A percentile compares a stretch with the other conserved stretches of the same genome.
These are phyloP conservation scores for Caloboletus firmus DNA, from an alignment of 1,284 basidiomycete species.

Conservation along the genomic window DNA sequence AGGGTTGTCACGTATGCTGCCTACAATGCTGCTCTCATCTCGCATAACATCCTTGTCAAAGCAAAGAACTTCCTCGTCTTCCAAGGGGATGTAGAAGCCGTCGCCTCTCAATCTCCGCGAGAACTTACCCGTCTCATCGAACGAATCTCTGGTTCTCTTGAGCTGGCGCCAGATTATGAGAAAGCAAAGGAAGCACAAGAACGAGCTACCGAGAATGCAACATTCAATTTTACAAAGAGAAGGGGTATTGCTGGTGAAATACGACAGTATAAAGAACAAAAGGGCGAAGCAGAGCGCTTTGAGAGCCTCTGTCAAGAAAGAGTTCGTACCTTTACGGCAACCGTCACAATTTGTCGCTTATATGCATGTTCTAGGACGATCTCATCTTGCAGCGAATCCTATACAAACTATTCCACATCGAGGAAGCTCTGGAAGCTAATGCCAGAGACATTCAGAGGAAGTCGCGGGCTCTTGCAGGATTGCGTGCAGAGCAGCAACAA, in stretches of 20 bases:
- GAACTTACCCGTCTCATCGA: constrained; percentile 92
- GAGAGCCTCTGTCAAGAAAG: constrained; percentile 73
- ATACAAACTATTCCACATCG: constrained; percentile 91
- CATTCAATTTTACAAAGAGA: constrained; percentile 91
- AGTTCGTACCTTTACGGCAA: constrained; percentile 44
- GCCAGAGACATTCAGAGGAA: constrained; percentile 69
- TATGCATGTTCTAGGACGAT: constrained; percentile 57
- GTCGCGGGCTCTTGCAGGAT: constrained; percentile 65
- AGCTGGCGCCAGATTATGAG: constrained; percentile 88
- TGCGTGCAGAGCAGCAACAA: constrained; percentile 67
- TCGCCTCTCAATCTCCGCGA: constrained; percentile 92
- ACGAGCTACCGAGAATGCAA: constrained; percentile 89
- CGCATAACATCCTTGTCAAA: constrained; percentile 96
- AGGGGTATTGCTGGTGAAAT: constrained; percentile 93
- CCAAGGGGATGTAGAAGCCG: constrained; percentile 97
- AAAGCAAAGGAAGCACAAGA: constrained; percentile 85
- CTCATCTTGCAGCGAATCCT: constrained; percentile 81
- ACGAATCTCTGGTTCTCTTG: constrained; percentile 92
- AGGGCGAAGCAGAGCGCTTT: constrained; percentile 89
- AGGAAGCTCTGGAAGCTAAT: constrained; percentile 74
- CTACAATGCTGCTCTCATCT: constrained; percentile 83
- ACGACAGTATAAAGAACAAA: constrained; percentile 97
- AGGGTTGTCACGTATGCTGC: constrained; percentile 77
- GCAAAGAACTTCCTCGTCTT: constrained; percentile 99
- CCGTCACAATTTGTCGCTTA: constrained; percentile 3